Conservation (phyloP, 1,284 basidiomycete species). For the Ustilago esculenta region DNA sequence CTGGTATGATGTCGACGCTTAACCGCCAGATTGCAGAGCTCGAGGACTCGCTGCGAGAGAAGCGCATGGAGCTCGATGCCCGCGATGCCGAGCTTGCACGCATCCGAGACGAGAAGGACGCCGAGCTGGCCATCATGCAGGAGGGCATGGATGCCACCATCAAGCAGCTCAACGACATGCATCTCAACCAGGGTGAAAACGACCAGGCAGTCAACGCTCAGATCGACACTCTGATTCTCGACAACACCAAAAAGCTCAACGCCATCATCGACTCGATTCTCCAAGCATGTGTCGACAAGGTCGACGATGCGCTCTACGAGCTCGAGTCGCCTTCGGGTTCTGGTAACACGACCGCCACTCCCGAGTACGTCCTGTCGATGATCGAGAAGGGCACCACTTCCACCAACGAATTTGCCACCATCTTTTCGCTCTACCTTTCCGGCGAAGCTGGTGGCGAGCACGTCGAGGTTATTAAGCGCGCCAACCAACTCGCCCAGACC, state of each 20-base stretch:
- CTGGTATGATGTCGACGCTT: slow-evolving; percentile 86
- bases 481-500: slow-evolving; percentile 94
- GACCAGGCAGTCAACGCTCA: slow-evolving; percentile 92
- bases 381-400: slow-evolving; percentile 95
- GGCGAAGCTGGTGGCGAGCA: slow-evolving; percentile 91
- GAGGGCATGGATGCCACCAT: slow-evolving; percentile 96
- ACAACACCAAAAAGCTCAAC: slow-evolving; percentile 97
- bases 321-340: slow-evolving; percentile 92
- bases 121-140: slow-evolving; percentile 93
- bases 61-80: slow-evolving; percentile 76
- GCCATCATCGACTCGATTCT: slow-evolving; percentile 98
- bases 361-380: slow-evolving; percentile 97
- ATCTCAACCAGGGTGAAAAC: slow-evolving; percentile 83
- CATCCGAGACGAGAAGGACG: slow-evolving; percentile 92
- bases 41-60: slow-evolving; percentile 88
- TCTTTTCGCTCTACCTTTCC: slow-evolving; percentile 89
- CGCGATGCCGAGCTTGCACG: slow-evolving; percentile 80
- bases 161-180: slow-evolving; percentile 85
- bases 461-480: slow-evolving; percentile 96
- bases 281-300: slow-evolving; percentile 91
- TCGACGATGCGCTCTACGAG: slow-evolving; percentile 97
- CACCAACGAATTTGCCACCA: slow-evolving; percentile 92
- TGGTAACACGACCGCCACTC: slow-evolving; percentile 94
- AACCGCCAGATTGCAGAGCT: slow-evolving; percentile 95
- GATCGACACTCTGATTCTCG: slow-evolving; percentile 95